A percentile compares a stretch with the other conserved stretches of the same genome.
phyloP scores from a whole-genome alignment of 306 rosid genomes.

The Mimosa pudica region DNA sequence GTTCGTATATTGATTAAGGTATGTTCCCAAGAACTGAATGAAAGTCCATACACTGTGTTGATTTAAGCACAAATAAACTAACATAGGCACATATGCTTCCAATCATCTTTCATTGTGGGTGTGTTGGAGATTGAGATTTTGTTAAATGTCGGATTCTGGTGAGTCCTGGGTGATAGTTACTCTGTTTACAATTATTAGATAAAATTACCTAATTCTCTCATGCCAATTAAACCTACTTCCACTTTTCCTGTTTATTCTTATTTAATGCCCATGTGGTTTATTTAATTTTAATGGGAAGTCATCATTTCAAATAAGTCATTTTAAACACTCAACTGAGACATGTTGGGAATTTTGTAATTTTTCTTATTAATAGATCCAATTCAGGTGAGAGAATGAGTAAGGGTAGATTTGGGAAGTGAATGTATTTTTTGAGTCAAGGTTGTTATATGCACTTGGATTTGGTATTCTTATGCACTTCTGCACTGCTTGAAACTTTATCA shows the following conservation, averaged over 20 bases:
- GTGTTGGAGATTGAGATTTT: neutral
- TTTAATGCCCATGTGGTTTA: neutral
- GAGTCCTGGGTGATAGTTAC: neutral
- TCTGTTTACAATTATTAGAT: neutral
- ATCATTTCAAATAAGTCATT: neutral
- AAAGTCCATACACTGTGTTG: constrained; percentile 1
- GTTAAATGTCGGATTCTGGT: constrained; percentile 2
- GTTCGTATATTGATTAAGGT: constrained; percentile 93
- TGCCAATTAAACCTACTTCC: neutral
- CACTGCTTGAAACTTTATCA: constrained; percentile 1
- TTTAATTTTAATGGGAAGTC: neutral
- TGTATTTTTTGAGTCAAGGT: constrained; percentile 7
- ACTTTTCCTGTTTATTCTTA: neutral
- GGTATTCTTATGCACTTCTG: neutral
- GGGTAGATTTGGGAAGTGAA: neutral
- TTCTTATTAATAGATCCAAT: neutral
- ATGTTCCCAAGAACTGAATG: constrained; percentile 29
- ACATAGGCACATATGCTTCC: neutral
- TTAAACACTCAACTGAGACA: neutral
- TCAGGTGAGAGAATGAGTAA: neutral
- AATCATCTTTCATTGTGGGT: neutral
- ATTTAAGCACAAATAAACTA: neutral
- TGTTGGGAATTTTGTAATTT: neutral
- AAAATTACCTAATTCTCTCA: neutral
- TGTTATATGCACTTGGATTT: neutral